These are phyloP conservation scores for Stagonosporopsis rhizophila DNA, from an alignment of 2,329 filamentous ascomycete genomes.

Conservation along the genomic window DNA sequence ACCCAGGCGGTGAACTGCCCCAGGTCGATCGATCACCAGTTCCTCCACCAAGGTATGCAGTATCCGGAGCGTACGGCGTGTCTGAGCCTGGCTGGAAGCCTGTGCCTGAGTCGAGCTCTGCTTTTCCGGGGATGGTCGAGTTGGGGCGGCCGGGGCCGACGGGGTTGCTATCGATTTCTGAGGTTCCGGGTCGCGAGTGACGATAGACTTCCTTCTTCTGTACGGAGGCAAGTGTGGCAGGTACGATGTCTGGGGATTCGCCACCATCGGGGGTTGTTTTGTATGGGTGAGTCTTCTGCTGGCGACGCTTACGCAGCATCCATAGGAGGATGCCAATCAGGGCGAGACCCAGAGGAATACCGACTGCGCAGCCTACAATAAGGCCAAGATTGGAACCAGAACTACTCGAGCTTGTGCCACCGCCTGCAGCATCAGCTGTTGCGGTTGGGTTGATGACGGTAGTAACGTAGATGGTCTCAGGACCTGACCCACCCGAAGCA, in stretches of 20 bases:
- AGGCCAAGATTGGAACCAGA: constrained; percentile 36
- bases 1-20: constrained; percentile 40
- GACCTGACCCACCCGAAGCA: constrained; percentile 34
- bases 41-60: constrained; percentile 43
- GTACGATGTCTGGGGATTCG: constrained; percentile 26
- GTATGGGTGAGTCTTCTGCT: constrained; percentile 30
- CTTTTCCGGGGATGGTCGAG: constrained; percentile 36
- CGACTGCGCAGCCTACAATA: constrained; percentile 48
- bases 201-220: constrained; percentile 26
- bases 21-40: constrained; percentile 32
- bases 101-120: constrained; percentile 40
- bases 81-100: constrained; percentile 35
- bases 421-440: constrained; percentile 6
- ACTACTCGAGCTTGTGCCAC: constrained; percentile 5
- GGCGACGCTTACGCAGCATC: constrained; percentile 41
- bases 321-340: constrained; percentile 41
- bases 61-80: constrained; percentile 36
- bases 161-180: constrained; percentile 40
- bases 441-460: constrained; percentile 26
- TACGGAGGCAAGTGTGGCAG: constrained; percentile 33
- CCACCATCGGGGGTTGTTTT: constrained; percentile 25
- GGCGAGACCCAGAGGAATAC: constrained; percentile 44
- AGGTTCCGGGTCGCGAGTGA: constrained; percentile 24
- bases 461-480: constrained; percentile 32
- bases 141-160: constrained; percentile 40